phyloP scores from a whole-genome alignment of 179 eudicot genomes.

The Actinidia arguta region DNA sequence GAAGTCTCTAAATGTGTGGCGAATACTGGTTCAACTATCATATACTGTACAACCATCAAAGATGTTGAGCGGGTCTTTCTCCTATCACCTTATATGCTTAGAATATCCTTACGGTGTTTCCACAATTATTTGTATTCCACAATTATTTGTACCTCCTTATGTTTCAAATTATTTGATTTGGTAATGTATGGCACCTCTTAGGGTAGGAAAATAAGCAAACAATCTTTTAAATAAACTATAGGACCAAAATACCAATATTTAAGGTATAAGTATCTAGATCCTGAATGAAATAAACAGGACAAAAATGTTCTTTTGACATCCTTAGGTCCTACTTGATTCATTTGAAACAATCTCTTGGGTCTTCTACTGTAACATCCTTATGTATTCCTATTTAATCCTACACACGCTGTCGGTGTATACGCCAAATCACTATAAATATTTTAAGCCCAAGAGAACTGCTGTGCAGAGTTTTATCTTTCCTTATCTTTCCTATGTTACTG shows the following conservation, averaged over 20 bases:
- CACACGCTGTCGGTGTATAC: not conserved
- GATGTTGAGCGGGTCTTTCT: constrained; percentile 75
- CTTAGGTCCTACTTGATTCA: too few relatives aligned
- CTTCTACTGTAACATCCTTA: not conserved
- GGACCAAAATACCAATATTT: not conserved
- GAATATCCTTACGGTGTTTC: not conserved
- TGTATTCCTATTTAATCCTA: not conserved
- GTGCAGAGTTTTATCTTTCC: not conserved
- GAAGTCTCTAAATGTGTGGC: constrained; percentile 67
- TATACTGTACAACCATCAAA: constrained; percentile 85
- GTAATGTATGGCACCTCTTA: not conserved
- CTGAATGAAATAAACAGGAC: too few relatives aligned
- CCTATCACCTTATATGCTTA: not conserved
- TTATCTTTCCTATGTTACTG: not conserved
- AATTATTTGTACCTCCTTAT: not conserved
- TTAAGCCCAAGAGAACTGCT: not conserved
- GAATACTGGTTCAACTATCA: constrained; percentile 68
- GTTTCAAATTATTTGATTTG: not conserved
- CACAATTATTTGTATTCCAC: too few relatives aligned
- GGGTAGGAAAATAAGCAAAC: not conserved
- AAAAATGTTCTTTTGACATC: too few relatives aligned
- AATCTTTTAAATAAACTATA: not conserved
- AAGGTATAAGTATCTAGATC: not conserved
- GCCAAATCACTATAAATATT: not conserved
- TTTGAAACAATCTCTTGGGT: too few relatives aligned